phyloP scores from a whole-genome alignment of 2,329 filamentous ascomycete species.

The Botrytis cinerea region DNA sequence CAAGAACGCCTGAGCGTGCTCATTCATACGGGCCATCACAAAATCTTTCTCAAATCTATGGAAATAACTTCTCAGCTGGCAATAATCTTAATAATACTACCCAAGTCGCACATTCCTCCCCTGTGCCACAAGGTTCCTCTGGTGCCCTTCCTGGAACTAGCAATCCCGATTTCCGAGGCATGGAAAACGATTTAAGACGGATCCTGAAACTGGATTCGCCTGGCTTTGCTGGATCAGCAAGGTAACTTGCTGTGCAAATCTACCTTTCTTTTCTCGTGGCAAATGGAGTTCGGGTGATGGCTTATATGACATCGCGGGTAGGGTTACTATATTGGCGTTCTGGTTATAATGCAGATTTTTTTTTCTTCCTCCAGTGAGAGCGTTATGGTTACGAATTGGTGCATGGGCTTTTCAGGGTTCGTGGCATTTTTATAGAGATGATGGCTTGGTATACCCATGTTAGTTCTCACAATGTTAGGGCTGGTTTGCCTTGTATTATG shows the following conservation, averaged over 20 bases:
- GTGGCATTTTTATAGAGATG: conserved; percentile 23
- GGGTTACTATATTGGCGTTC: conserved; percentile 17
- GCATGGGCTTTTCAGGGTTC: conserved; percentile 18
- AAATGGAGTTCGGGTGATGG: conserved; percentile 22
- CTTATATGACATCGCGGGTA: conserved; percentile 12
- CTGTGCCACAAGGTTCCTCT: conserved; percentile 28
- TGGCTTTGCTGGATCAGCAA: conserved; percentile 24
- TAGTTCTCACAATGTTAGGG: conserved; percentile 22
- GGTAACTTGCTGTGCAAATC: conserved; percentile 3
- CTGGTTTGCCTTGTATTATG: conserved; percentile 23
- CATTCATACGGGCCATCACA: conserved; percentile 30
- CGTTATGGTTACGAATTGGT: conserved; percentile 20
- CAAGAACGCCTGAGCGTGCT: conserved; percentile 34
- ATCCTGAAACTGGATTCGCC: conserved; percentile 40
- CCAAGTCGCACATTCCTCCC: conserved; percentile 30
- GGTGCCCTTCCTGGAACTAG: conserved; percentile 31
- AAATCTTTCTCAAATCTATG: conserved; percentile 32
- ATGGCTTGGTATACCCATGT: conserved; percentile 24
- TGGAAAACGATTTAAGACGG: conserved; percentile 42
- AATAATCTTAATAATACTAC: conserved; percentile 27
- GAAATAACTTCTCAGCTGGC: conserved; percentile 27
- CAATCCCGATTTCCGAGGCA: conserved; percentile 37
- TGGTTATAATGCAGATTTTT: conserved; percentile 12
- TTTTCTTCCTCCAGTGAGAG: conserved; percentile 21
- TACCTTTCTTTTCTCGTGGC: not conserved